Evolutionary conservation across 2,329 filamentous ascomycete genomes (phyloP), one percentile per base, ranked within the genome.

Genomic region (Trichoderma sp.): DNA sequence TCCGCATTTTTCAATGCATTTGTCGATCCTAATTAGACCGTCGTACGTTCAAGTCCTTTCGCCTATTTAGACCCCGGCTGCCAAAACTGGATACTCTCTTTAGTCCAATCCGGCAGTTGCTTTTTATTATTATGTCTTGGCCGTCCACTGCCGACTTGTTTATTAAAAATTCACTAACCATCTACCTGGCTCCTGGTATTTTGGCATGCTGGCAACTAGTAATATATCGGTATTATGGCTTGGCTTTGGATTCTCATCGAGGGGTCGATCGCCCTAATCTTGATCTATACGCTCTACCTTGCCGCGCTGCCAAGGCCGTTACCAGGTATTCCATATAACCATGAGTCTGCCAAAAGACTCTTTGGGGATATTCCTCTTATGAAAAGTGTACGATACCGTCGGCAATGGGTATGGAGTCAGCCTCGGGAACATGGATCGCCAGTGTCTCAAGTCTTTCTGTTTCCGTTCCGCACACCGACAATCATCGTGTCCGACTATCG

Each of bases 381-480:
- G 27, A 74, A 71, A 21, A 63, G 45, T 12, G 76, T 78, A n/a
- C 71, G 71, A 21, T 79, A 80, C 27, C 78, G 80, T 18, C 77
- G 79, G 12, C 67, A 74, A 6, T 83, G 81, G 81, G 74, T 82
- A 62, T 80, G 77, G 77, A 78, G 68, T 24, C 81, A 81, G 33
- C 79, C 80, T 33, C 76, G 77, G 38, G 75, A 75, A 27, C 81
- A 82, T 76, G 67, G 76, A 2, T 74, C 81, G 0, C 81, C 82
- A 3, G 75, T 85, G 12, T 76, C 80, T 3, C 84, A 85, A 60
- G 71, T 84, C 63, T 85, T 85, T 71, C 72, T 83, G 14, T 75
- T 78, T 33, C 83, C 83, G 0, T 80, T 84, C 27, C 75, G 77
- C 21, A 79, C 78, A 67, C 83, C 84, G 2, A 78, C 76, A 7